These are phyloP conservation scores for Phytophthora cryptogea DNA, from an alignment of 352 stramenopile species.

Conservation along the genomic window DNA sequence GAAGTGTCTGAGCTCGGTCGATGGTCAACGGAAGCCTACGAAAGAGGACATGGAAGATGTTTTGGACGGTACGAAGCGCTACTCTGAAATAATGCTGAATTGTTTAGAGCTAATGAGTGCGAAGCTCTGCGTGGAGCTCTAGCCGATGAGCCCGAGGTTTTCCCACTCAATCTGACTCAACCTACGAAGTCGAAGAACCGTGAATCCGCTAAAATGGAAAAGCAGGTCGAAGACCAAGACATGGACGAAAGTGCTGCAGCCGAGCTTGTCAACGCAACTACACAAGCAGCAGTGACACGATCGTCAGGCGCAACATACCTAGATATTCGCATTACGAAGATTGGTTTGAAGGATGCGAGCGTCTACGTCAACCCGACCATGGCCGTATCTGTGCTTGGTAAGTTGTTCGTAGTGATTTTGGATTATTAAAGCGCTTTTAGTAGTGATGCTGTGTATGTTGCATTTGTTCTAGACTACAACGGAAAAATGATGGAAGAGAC, in stretches of 20 bases:
- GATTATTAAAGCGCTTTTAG: neutral
- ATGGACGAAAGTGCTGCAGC: slow-evolving; percentile 26
- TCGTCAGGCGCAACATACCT: slow-evolving; percentile 48
- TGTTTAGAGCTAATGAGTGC: neutral
- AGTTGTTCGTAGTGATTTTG: slow-evolving; percentile 1
- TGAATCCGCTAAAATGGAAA: slow-evolving; percentile 34
- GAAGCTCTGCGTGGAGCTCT: slow-evolving; percentile 45
- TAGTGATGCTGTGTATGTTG: neutral
- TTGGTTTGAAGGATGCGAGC: slow-evolving; percentile 71
- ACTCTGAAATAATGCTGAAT: neutral
- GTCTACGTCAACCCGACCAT: slow-evolving; percentile 70
- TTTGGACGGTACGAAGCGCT: slow-evolving; percentile 43
- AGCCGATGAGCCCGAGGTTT: slow-evolving; percentile 46
- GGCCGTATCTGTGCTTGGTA: slow-evolving; percentile 64
- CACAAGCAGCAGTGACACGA: slow-evolving; percentile 22
- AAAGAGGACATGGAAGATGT: slow-evolving; percentile 76
- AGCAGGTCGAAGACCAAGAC: slow-evolving; percentile 30
- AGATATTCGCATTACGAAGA: slow-evolving; percentile 53
- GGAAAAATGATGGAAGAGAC: slow-evolving; percentile 59
- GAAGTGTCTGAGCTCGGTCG: slow-evolving; percentile 60
- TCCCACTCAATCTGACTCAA: slow-evolving; percentile 35
- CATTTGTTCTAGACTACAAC: slow-evolving; percentile 37
- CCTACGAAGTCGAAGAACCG: slow-evolving; percentile 24
- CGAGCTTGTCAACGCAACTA: slow-evolving; percentile 22
- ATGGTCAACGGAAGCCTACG: slow-evolving; percentile 55